phyloP scores from a whole-genome alignment of 257 asterid species.

The Capsicum chinense region DNA sequence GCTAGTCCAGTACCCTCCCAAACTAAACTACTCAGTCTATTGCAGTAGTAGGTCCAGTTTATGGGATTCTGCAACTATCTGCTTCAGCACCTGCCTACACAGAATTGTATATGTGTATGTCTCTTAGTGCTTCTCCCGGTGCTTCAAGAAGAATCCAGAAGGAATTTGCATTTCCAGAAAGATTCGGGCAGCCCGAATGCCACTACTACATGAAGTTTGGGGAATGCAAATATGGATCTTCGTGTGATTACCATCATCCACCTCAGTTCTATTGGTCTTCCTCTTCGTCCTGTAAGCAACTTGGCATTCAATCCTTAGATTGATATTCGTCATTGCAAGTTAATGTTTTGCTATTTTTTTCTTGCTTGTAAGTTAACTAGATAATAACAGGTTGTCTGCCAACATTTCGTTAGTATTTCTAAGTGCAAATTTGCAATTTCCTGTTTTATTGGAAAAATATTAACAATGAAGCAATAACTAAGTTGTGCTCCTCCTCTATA shows the following conservation, averaged over 20 bases:
- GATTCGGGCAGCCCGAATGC: constrained; percentile 80
- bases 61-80: constrained; percentile 62
- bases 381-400: background rate
- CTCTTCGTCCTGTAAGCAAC: constrained; percentile 32
- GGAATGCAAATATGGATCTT: constrained; percentile 65
- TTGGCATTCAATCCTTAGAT: constrained; percentile 16
- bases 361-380: constrained; percentile 26
- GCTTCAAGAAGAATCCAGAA: constrained; percentile 55
- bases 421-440: constrained; percentile 10
- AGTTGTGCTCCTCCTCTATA: background rate
- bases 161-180: constrained; percentile 60
- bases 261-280: constrained; percentile 45
- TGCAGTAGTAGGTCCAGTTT: constrained; percentile 54
- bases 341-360: background rate
- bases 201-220: constrained; percentile 73
- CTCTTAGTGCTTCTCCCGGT: constrained; percentile 54
- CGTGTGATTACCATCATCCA: constrained; percentile 82
- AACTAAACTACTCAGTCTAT: constrained; percentile 43
- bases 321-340: constrained; percentile 22
- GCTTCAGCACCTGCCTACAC: constrained; percentile 66
- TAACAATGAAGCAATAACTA: background rate
- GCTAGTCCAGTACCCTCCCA: constrained; percentile 54
- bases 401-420: background rate
- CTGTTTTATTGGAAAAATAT: background rate
- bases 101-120: constrained; percentile 42